Evolutionary conservation across 768 basidiomycete species (phyloP).

Genomic region (Pisolithus albus): DNA sequence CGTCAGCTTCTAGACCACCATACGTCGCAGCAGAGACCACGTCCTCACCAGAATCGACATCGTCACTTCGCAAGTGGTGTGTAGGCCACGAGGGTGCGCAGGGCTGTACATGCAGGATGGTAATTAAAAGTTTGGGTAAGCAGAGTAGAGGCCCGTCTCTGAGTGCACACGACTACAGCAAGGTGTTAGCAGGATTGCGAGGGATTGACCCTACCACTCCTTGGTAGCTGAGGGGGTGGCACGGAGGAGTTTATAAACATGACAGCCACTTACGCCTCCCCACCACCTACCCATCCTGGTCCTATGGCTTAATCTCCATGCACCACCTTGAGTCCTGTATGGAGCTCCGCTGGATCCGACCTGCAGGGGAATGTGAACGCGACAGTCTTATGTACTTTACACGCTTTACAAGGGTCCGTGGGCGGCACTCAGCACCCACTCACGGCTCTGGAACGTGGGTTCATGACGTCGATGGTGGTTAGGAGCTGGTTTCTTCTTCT

Average conservation of each 20-base stretch:
- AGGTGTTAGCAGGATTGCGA: not conserved
- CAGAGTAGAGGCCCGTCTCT: conserved; percentile 3
- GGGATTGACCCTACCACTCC: conserved; percentile 11
- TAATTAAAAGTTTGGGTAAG: conserved; percentile 19
- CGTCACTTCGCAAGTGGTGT: conserved; percentile 14
- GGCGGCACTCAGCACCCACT: not conserved
- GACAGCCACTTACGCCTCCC: not conserved
- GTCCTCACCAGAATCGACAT: conserved; percentile 26
- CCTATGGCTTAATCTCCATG: not conserved
- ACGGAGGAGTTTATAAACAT: not conserved
- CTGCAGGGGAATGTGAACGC: not conserved
- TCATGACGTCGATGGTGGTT: not conserved
- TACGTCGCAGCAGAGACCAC: conserved; percentile 8
- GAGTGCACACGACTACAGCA: conserved; percentile 16
- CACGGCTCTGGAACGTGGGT: not conserved
- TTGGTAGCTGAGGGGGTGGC: not conserved
- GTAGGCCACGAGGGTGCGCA: conserved; percentile 19
- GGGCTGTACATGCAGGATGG: conserved; percentile 9
- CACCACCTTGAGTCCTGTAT: conserved; percentile 1
- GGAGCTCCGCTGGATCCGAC: conserved; percentile 1
- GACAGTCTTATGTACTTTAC: not conserved
- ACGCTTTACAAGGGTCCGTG: not conserved
- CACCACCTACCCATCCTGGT: not conserved
- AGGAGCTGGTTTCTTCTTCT: not conserved
- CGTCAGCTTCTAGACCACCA: conserved; percentile 12